Conservation (phyloP, 257 asterid species). For the Cordia subcordata region DNA sequence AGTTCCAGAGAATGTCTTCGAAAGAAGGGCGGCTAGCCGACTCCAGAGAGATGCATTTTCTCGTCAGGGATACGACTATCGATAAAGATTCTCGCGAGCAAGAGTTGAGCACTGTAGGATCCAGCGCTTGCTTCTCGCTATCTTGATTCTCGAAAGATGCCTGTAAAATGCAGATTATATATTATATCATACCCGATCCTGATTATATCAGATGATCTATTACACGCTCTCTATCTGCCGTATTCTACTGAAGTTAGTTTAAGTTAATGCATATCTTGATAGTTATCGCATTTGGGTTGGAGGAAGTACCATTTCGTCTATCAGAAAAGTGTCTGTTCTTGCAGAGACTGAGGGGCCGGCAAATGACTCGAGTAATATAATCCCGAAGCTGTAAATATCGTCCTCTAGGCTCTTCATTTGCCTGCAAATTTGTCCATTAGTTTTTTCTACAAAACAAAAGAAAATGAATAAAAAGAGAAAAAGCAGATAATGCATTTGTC, state of each 20-base stretch:
- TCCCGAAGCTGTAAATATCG: slow-evolving; percentile 65
- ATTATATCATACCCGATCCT: no score
- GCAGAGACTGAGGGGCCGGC: slow-evolving; percentile 37
- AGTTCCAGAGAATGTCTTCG: slow-evolving; percentile 69
- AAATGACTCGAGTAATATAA: slow-evolving; percentile 53
- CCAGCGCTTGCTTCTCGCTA: slow-evolving; percentile 37
- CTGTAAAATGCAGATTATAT: slow-evolving; percentile 21
- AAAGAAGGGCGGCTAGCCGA: slow-evolving; percentile 58
- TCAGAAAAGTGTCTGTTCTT: slow-evolving; percentile 52
- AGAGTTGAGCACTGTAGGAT: slow-evolving; percentile 45
- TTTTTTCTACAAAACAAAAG: neutral
- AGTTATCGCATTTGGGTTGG: neutral
- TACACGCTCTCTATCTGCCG: neutral
- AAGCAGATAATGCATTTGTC: neutral
- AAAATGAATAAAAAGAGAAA: neutral
- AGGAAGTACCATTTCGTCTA: slow-evolving; percentile 52
- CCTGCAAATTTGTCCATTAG: slow-evolving; percentile 32
- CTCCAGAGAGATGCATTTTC: slow-evolving; percentile 62
- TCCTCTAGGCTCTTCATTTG: slow-evolving; percentile 49
- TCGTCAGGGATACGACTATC: slow-evolving; percentile 45
- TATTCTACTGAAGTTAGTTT: no score
- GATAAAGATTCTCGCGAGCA: slow-evolving; percentile 62
- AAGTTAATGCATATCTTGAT: neutral
- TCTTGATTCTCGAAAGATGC: slow-evolving; percentile 44
- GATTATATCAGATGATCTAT: no score